phyloP scores from a whole-genome alignment of 768 basidiomycete genomes.

The Boletellus ananiceps region DNA sequence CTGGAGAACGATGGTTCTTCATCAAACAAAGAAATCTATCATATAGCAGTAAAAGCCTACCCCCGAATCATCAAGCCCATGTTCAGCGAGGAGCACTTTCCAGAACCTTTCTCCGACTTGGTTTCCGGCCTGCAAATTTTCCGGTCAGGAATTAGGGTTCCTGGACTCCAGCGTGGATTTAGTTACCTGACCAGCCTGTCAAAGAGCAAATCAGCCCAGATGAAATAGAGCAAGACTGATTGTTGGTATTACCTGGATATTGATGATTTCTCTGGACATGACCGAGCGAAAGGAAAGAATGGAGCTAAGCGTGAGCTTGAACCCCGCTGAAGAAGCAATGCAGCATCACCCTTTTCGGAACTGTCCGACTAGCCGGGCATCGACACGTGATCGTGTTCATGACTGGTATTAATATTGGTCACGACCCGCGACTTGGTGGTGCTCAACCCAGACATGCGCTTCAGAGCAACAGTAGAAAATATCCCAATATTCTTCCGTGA shows the following conservation, averaged over 20 bases:
- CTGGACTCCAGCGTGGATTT: neutral
- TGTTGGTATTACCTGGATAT: slow-evolving; percentile 55
- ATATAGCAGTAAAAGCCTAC: slow-evolving; percentile 35
- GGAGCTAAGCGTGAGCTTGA: slow-evolving; percentile 5
- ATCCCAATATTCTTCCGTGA: slow-evolving; percentile 52
- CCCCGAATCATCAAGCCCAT: slow-evolving; percentile 71
- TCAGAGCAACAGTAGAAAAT: slow-evolving; percentile 56
- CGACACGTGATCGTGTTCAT: slow-evolving; percentile 23
- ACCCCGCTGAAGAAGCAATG: slow-evolving; percentile 11
- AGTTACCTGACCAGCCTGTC: slow-evolving; percentile 66
- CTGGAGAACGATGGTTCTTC: slow-evolving; percentile 32
- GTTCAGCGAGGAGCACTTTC: slow-evolving; percentile 82
- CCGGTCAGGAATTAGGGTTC: slow-evolving; percentile 17
- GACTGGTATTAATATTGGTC: too few relatives aligned
- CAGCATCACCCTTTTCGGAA: slow-evolving; percentile 14
- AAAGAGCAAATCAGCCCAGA: slow-evolving; percentile 8
- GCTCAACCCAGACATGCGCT: slow-evolving; percentile 46
- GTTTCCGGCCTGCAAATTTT: slow-evolving; percentile 54
- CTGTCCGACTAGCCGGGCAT: slow-evolving; percentile 8
- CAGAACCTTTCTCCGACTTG: slow-evolving; percentile 86
- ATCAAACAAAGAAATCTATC: slow-evolving; percentile 8
- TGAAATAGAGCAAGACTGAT: neutral
- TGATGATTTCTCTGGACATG: slow-evolving; percentile 80
- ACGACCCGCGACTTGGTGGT: neutral
- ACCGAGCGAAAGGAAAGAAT: slow-evolving; percentile 19